phyloP scores from a whole-genome alignment of 2,329 filamentous ascomycete species.

The Aureobasidium namibiae region DNA sequence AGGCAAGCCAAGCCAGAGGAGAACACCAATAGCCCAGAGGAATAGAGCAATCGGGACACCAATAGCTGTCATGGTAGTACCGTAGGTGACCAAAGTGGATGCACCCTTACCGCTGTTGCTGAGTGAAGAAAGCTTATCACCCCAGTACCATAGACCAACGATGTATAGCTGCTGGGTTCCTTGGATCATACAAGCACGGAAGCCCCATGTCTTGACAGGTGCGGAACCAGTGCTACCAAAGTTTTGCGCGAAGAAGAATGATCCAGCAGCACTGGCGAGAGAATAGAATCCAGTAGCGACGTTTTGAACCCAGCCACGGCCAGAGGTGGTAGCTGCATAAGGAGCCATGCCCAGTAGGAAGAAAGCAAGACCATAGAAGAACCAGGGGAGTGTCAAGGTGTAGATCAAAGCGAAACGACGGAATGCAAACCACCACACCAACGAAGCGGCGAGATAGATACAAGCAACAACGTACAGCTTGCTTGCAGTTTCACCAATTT shows the following conservation, averaged over 20 bases:
- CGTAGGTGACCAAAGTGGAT: constrained; percentile 17
- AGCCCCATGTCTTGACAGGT: constrained; percentile 58
- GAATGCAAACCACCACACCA: constrained; percentile 57
- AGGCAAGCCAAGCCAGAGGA: constrained; percentile 55
- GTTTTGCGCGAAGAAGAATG: constrained; percentile 59
- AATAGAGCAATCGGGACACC: constrained; percentile 50
- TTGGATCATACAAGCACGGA: constrained; percentile 57
- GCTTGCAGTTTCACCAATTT: constrained; percentile 49
- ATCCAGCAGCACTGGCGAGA: constrained; percentile 53
- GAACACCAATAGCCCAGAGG: constrained; percentile 47
- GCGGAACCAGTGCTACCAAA: constrained; percentile 48
- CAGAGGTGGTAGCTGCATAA: constrained; percentile 34
- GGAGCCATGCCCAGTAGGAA: constrained; percentile 55
- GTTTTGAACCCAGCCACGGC: constrained; percentile 50
- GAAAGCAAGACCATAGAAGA: constrained; percentile 56
- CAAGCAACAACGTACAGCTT: constrained; percentile 54
- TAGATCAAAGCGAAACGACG: constrained; percentile 49
- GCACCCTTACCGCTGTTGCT: constrained; percentile 34
- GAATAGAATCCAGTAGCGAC: constrained; percentile 55
- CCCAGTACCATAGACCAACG: constrained; percentile 60
- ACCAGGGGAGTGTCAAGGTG: constrained; percentile 52
- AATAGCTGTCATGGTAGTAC: constrained; percentile 36
- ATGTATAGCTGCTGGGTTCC: constrained; percentile 60
- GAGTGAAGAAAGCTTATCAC: constrained; percentile 43
- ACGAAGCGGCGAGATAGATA: constrained; percentile 50